Base-by-base conservation (phyloP, 768 basidiomycete species). In the Omphalotus guepiniiformis region DNA sequence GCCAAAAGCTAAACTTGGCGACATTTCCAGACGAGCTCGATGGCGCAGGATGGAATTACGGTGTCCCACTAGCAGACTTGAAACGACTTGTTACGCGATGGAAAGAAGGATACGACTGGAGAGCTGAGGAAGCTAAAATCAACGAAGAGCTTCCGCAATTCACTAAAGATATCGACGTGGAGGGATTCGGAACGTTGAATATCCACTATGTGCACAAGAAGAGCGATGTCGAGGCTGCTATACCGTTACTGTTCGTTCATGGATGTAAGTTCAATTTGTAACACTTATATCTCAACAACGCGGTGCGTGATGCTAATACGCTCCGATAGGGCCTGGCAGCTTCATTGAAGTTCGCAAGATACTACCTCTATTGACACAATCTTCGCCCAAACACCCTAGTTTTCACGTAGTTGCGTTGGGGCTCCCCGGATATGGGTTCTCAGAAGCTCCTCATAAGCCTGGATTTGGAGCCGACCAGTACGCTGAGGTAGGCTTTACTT, bases 401-500 rank as follows among this genome's bases (percentile, higher is more conserved):
- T 76, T 76, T 52, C 75, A 77, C 48, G 72, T 77, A 13, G 73
- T 76, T 1, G 72, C 66, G 0, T 55, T 63, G 15, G 71, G 75
- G 54, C 47, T 76, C 3, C 74, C 74, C 3, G 72, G 71, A 0
- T 78, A 55, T 55, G 75, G 72, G 1, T 76, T 75, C 53, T 74
- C 75, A 0, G 68, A 75, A 26, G 71, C 60, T 1, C 58, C 68
- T 9, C 67, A 57, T 28, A 72, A 70, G 52, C 59, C 62, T 42
- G 75, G 74, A 3, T 76, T 77, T 37, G 38, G 47, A 4, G 27
- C 37, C 2, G 44, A 52, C 9, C 69, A 74, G 23, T 73, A 67
- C 29, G 71, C 72, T 3, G 70, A 67, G 61, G 57, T 69, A 12
- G 6, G 40, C 19, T 11, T 27, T 11, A 18, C 18, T 26, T 34